Evolutionary conservation across 1,284 basidiomycete genomes (phyloP).

Genomic region (Boletus albobrunnescens): DNA sequence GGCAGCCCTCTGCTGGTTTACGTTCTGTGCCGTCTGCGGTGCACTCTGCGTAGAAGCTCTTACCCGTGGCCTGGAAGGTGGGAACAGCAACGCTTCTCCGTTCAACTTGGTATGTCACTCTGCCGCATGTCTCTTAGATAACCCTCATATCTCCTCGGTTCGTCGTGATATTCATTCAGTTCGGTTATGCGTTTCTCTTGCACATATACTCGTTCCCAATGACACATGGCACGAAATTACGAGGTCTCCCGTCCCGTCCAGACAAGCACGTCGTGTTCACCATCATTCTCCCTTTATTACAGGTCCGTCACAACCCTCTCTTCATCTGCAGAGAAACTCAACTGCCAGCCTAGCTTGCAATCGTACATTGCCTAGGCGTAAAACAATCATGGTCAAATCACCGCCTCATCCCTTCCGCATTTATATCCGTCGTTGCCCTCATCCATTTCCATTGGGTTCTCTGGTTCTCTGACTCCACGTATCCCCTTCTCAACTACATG

Average conservation of each 20-base stretch:
- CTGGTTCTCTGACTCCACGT: slow-evolving; percentile 45
- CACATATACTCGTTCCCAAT: slow-evolving; percentile 67
- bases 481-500: slow-evolving; percentile 68
- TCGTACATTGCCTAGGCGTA: slow-evolving; percentile 61
- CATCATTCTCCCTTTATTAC: slow-evolving; percentile 64
- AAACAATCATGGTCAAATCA: slow-evolving; percentile 57
- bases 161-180: slow-evolving; percentile 37
- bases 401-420: slow-evolving; percentile 60
- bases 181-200: slow-evolving; percentile 69
- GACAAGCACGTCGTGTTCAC: slow-evolving; percentile 66
- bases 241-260: slow-evolving; percentile 52
- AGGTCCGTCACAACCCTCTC: slow-evolving; percentile 38
- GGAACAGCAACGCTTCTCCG: slow-evolving; percentile 51
- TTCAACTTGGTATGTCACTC: slow-evolving; percentile 57
- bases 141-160: neutral
- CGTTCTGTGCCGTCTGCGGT: slow-evolving; percentile 62
- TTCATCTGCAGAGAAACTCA: neutral
- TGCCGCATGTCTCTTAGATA: slow-evolving; percentile 6
- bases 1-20: slow-evolving; percentile 65
- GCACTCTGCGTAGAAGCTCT: slow-evolving; percentile 62
- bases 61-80: slow-evolving; percentile 62
- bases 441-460: slow-evolving; percentile 64
- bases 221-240: slow-evolving; percentile 45
- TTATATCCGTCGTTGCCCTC: slow-evolving; percentile 56
- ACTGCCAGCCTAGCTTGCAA: slow-evolving; percentile 42